Conservation (phyloP, 257 asterid species). For the Osmanthus fragrans region DNA sequence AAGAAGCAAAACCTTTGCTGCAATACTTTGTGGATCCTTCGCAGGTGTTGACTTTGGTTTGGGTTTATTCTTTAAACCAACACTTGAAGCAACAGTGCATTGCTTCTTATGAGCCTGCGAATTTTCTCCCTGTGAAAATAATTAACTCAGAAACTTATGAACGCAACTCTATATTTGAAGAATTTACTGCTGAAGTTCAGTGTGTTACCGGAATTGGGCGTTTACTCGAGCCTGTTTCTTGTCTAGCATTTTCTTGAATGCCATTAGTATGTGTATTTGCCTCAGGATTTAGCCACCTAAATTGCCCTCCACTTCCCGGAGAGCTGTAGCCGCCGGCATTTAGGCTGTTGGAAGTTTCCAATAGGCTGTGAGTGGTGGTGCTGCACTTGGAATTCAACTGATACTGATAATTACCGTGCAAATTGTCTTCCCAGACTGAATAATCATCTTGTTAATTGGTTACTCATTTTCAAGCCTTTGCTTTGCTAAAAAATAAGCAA, state of each 20-base stretch:
- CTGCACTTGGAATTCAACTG: constrained; percentile 30
- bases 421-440: constrained; percentile 59
- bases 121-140: constrained; percentile 51
- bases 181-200: background rate
- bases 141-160: background rate
- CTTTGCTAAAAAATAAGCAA: constrained; percentile 58
- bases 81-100: constrained; percentile 38
- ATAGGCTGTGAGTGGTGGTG: constrained; percentile 25
- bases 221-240: constrained; percentile 45
- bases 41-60: constrained; percentile 46
- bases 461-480: constrained; percentile 38
- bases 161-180: background rate
- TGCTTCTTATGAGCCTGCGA: constrained; percentile 64
- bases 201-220: constrained; percentile 55
- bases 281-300: constrained; percentile 55
- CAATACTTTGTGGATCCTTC: constrained; percentile 86
- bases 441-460: constrained; percentile 43
- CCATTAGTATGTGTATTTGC: constrained; percentile 20
- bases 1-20: constrained; percentile 69
- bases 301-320: constrained; percentile 25
- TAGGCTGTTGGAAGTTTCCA: constrained; percentile 44
- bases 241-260: constrained; percentile 31
- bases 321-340: constrained; percentile 30
- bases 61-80: constrained; percentile 35
- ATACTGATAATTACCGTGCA: constrained; percentile 30